Conservation (phyloP, 1,284 basidiomycete species). For the Cystobasidiaceae sp. region DNA sequence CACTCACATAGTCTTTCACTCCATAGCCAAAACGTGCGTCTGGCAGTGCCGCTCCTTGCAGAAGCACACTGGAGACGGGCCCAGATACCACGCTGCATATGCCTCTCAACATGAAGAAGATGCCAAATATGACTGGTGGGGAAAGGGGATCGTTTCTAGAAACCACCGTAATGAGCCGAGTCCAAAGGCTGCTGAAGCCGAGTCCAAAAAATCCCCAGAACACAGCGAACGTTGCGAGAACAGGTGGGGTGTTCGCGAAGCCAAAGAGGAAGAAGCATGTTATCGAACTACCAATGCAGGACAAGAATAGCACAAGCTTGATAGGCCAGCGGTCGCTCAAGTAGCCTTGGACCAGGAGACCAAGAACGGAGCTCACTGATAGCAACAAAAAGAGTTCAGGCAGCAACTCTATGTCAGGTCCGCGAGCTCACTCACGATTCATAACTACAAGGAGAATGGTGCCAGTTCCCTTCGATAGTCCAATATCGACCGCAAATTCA, state of each 20-base stretch:
- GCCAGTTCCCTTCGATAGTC: slow-evolving; percentile 43
- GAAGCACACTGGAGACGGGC: slow-evolving; percentile 13
- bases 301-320: slow-evolving; percentile 42
- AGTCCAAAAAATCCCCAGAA: slow-evolving; percentile 43
- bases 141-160: slow-evolving; percentile 44
- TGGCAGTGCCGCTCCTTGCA: neutral
- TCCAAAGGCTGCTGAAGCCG: slow-evolving; percentile 44
- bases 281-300: slow-evolving; percentile 42
- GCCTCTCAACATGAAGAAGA: slow-evolving; percentile 45
- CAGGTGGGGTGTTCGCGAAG: slow-evolving; percentile 41
- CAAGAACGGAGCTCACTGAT: slow-evolving; percentile 45
- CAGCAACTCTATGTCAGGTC: neutral
- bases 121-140: slow-evolving; percentile 43
- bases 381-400: neutral
- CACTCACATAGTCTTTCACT: slow-evolving; percentile 16
- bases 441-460: slow-evolving; percentile 46
- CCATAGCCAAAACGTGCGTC: slow-evolving; percentile 27
- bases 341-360: slow-evolving; percentile 45
- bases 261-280: slow-evolving; percentile 48
- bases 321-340: slow-evolving; percentile 45
- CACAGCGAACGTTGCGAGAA: slow-evolving; percentile 41
- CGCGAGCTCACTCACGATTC: slow-evolving; percentile 41
- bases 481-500: slow-evolving; percentile 44
- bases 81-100: slow-evolving; percentile 47
- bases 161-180: slow-evolving; percentile 44